Conservation (phyloP, 768 basidiomycete genomes). For the Scleroderma bovista region DNA sequence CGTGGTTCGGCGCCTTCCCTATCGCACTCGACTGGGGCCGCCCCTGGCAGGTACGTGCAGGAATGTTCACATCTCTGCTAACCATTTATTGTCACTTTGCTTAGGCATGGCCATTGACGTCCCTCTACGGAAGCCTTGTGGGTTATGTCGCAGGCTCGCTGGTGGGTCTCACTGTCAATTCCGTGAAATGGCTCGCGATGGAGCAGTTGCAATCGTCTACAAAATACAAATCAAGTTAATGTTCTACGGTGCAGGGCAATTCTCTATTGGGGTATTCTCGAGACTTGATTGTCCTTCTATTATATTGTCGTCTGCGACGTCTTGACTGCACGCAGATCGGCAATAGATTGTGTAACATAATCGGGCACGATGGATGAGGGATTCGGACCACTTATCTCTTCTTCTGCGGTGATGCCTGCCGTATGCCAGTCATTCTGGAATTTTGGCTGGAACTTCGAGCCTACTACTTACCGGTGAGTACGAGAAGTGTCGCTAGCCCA, state of each 20-base stretch:
- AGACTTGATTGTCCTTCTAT: constrained; percentile 2
- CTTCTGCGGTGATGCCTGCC: constrained; percentile 71
- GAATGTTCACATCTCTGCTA: background rate
- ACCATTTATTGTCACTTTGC: constrained; percentile 2
- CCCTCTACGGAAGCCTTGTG: constrained; percentile 62
- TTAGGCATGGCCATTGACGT: constrained; percentile 83
- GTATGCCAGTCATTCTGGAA: background rate
- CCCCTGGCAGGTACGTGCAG: constrained; percentile 82
- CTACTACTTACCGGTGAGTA: constrained; percentile 90
- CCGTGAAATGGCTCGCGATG: constrained; percentile 32
- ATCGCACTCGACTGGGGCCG: constrained; percentile 95
- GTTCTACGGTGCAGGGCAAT: background rate
- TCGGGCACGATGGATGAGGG: constrained; percentile 73
- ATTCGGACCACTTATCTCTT: constrained; percentile 66
- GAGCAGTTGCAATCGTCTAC: constrained; percentile 28
- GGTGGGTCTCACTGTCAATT: constrained; percentile 44
- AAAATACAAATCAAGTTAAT: constrained; percentile 21
- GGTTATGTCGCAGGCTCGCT: constrained; percentile 65
- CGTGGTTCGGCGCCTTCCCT: constrained; percentile 78
- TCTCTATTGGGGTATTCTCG: background rate
- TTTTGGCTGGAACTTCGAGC: constrained; percentile 4
- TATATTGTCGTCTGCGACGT: constrained; percentile 6
- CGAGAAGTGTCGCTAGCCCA: constrained; percentile 82
- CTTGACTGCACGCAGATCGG: constrained; percentile 56
- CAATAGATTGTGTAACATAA: constrained; percentile 76